These are phyloP conservation scores for Starmerella ratchasimensis DNA, from an alignment of 805 yeast genomes.

Conservation along the genomic window DNA sequence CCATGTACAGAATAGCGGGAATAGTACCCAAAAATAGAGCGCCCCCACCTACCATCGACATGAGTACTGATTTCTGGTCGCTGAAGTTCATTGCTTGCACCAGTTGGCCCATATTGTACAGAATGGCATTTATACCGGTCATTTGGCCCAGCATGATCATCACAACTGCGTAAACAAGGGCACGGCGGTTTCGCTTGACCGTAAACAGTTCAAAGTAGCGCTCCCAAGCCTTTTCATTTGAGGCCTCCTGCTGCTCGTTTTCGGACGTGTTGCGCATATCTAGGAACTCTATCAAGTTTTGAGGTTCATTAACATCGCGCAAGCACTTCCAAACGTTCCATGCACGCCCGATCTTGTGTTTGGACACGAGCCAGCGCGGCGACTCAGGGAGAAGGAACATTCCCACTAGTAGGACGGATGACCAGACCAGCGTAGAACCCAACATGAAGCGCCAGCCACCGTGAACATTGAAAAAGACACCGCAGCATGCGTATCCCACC, in stretches of 20 bases:
- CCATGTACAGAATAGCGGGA: conserved; percentile 42
- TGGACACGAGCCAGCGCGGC: conserved; percentile 45
- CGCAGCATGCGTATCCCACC: conserved; percentile 49
- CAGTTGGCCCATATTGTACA: conserved; percentile 50
- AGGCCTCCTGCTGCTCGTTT: conserved; percentile 29
- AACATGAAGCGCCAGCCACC: conserved; percentile 52
- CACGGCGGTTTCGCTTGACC: conserved; percentile 47
- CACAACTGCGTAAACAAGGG: conserved; percentile 41
- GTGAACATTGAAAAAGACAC: conserved; percentile 41
- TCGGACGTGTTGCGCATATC: conserved; percentile 42
- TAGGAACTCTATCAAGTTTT: conserved; percentile 40
- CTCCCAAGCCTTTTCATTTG: conserved; percentile 29
- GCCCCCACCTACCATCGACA: conserved; percentile 61
- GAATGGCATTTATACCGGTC: conserved; percentile 54
- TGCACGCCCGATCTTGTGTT: conserved; percentile 39
- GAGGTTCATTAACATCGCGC: conserved; percentile 34
- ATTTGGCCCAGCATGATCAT: conserved; percentile 37
- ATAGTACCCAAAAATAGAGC: conserved; percentile 48
- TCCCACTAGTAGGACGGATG: conserved; percentile 38
- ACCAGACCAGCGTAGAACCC: conserved; percentile 48
- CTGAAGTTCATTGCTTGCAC: conserved; percentile 43
- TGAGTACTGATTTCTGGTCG: conserved; percentile 40
- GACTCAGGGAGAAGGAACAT: conserved; percentile 46
- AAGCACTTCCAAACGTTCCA: conserved; percentile 37
- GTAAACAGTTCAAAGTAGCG: conserved; percentile 40